These are phyloP conservation scores for Arthroderma sp. DNA, from an alignment of 2,329 filamentous ascomycete species.

Conservation along the genomic window DNA sequence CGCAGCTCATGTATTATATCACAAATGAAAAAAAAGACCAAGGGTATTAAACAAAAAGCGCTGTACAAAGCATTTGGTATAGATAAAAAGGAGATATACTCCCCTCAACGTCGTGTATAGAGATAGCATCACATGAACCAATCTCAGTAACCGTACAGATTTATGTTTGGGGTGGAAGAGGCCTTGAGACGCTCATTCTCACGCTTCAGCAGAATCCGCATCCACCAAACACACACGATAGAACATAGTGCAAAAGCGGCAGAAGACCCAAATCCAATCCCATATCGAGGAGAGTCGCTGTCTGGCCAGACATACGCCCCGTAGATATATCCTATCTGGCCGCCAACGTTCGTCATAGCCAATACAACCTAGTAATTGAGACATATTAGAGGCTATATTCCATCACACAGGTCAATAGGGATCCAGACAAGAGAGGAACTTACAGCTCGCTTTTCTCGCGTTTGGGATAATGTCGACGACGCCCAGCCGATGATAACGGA, in stretches of 20 bases:
- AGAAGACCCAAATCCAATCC: slow-evolving; percentile 10
- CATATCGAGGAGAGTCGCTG: slow-evolving; percentile 10
- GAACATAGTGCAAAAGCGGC: slow-evolving; percentile 11
- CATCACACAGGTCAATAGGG: neutral
- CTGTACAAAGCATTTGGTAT: neutral
- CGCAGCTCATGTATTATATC: no score
- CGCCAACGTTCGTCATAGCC: slow-evolving; percentile 31
- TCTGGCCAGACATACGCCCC: slow-evolving; percentile 26
- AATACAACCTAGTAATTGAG: slow-evolving; percentile 12
- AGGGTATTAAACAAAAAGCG: neutral
- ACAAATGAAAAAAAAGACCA: no score
- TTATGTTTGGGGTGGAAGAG: slow-evolving; percentile 2
- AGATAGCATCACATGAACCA: neutral
- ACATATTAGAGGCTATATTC: neutral
- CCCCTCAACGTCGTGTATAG: neutral
- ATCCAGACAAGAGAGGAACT: slow-evolving; percentile 5
- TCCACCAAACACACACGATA: slow-evolving; percentile 13
- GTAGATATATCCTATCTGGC: slow-evolving; percentile 29
- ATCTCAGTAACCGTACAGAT: slow-evolving; percentile 11
- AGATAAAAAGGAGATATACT: neutral
- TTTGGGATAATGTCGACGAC: slow-evolving; percentile 28
- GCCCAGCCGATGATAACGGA: slow-evolving; percentile 33
- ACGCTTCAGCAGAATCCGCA: slow-evolving; percentile 9
- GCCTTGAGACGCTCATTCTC: slow-evolving; percentile 9
- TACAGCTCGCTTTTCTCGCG: slow-evolving; percentile 32